A percentile compares a stretch with the other conserved stretches of the same genome.
These are phyloP conservation scores for Cardiospermum halicacabum DNA, from an alignment of 345 rosid species.

Conservation along the genomic window DNA sequence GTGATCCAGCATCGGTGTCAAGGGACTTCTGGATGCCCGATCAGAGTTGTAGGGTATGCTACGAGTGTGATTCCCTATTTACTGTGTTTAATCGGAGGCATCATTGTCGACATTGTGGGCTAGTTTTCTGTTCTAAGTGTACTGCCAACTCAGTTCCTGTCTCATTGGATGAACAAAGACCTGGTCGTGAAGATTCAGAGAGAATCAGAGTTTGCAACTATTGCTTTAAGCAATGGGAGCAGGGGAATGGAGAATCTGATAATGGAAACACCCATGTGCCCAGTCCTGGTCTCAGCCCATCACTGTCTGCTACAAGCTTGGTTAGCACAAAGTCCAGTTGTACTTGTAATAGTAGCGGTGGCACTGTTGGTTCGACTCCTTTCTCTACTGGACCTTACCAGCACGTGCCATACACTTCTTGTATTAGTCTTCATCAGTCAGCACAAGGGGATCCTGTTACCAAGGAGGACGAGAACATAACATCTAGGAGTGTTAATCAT, in stretches of 20 bases:
- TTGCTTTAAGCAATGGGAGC: conserved; percentile 84
- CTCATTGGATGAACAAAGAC: conserved; percentile 51
- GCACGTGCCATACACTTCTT: conserved; percentile 39
- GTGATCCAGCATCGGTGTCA: conserved; percentile 58
- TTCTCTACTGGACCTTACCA: conserved; percentile 60
- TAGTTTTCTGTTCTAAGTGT: conserved; percentile 87
- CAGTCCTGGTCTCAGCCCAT: conserved; percentile 54
- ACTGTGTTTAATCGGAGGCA: conserved; percentile 84
- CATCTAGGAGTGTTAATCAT: conserved; percentile 29
- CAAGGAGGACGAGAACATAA: conserved; percentile 36
- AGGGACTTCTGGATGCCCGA: conserved; percentile 99
- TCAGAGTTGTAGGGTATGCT: conserved; percentile 90
- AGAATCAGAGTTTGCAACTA: conserved; percentile 81
- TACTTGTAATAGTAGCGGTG: conserved; percentile 61
- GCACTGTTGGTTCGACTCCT: conserved; percentile 57
- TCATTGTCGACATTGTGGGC: conserved; percentile 93
- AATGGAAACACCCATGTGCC: conserved; percentile 39
- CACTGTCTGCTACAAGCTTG: conserved; percentile 71
- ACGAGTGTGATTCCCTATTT: conserved; percentile 93
- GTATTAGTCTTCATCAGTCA: conserved; percentile 33
- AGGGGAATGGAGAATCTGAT: conserved; percentile 44
- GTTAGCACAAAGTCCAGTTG: conserved; percentile 65
- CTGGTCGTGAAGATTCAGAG: conserved; percentile 56
- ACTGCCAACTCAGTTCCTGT: conserved; percentile 67
- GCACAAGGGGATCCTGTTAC: conserved; percentile 41